Evolutionary conservation across 2,329 filamentous ascomycete species (phyloP).

Genomic region (Pestalotiopsis sp.): DNA sequence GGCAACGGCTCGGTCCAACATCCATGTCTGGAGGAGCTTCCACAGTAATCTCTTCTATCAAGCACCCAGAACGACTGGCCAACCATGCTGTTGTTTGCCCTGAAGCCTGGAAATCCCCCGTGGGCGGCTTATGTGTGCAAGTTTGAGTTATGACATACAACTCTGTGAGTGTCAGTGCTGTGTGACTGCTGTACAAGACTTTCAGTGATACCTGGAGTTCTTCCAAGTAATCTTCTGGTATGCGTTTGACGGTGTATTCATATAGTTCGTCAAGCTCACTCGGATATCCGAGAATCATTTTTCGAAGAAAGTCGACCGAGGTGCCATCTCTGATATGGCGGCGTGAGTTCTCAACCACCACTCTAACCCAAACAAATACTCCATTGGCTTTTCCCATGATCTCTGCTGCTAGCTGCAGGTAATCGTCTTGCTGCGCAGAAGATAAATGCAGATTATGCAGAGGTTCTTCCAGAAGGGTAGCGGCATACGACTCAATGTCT

Average conservation of each 20-base stretch:
- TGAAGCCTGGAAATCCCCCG: background rate
- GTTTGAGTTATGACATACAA: background rate
- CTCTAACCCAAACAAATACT: background rate
- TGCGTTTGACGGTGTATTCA: background rate
- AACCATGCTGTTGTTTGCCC: background rate
- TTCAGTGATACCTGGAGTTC: background rate
- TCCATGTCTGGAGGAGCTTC: background rate
- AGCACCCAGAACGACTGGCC: background rate
- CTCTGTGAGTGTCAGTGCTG: background rate
- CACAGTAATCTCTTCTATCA: background rate
- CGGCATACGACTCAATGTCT: background rate
- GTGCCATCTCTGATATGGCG: background rate
- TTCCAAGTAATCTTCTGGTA: background rate
- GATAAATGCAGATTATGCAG: background rate
- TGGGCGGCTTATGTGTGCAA: fast-evolving
- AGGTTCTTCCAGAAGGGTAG: background rate
- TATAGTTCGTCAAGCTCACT: background rate
- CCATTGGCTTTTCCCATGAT: background rate
- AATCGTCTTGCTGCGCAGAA: background rate
- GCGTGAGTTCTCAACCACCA: background rate
- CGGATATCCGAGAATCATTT: background rate
- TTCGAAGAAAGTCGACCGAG: background rate
- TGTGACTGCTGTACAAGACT: background rate
- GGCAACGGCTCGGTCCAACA: too few species aligned
- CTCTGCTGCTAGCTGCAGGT: background rate